Evolutionary conservation across 2,329 filamentous ascomycete genomes (phyloP).

Genomic region (Didymella keratinophila): DNA sequence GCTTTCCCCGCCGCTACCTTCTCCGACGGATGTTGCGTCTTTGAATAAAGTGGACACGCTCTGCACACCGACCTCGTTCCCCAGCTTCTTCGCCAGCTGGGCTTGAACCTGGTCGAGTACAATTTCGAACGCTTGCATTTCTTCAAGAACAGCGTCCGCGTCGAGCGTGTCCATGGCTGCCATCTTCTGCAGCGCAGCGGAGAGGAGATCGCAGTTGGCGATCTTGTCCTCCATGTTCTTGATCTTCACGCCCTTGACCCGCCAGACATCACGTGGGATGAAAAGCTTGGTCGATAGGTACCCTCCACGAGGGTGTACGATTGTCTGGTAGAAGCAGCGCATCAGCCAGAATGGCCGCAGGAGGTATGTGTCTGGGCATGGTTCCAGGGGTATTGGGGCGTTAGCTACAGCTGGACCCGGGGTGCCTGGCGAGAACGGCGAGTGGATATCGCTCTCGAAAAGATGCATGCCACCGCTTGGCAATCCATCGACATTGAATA

Average conservation of each 20-base stretch:
- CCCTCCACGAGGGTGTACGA: constrained; percentile 88
- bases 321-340: constrained; percentile 90
- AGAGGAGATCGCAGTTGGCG: constrained; percentile 87
- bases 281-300: constrained; percentile 93
- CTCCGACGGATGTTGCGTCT: constrained; percentile 61
- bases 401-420: constrained; percentile 69
- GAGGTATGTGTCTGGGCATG: constrained; percentile 87
- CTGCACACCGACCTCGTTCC: constrained; percentile 89
- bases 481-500: constrained; percentile 66
- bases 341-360: constrained; percentile 98
- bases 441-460: constrained; percentile 84
- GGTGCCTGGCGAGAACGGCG: constrained; percentile 68
- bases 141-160: constrained; percentile 88
- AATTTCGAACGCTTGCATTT: constrained; percentile 88
- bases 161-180: constrained; percentile 86
- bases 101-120: constrained; percentile 86
- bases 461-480: constrained; percentile 76
- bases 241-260: constrained; percentile 90
- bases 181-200: constrained; percentile 84
- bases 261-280: constrained; percentile 91
- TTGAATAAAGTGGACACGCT: constrained; percentile 77
- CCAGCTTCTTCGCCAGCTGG: constrained; percentile 80
- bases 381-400: constrained; percentile 80
- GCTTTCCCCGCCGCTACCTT: constrained; percentile 38
- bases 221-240: constrained; percentile 94